Percentiles rank a stretch among this genome's conserved stretches.
Evolutionary conservation across 2,329 filamentous ascomycete species (phyloP).

Genomic region (Pyrenochaeta sp.): DNA sequence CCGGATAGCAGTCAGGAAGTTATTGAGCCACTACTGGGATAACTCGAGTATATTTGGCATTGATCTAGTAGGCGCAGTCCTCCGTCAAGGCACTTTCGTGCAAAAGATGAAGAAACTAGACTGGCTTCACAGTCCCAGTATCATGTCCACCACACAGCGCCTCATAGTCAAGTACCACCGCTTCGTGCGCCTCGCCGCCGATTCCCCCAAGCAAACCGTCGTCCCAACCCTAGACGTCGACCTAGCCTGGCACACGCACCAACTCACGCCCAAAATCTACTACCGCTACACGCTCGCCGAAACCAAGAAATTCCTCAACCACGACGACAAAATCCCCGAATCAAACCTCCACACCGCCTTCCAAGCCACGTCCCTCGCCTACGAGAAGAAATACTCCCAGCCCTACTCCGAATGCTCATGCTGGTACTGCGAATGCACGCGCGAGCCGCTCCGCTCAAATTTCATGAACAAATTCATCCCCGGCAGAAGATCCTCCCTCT

Average conservation of each 20-base stretch:
- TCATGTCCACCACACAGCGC: conserved; percentile 69
- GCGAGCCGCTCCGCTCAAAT: conserved; percentile 60
- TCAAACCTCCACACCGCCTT: conserved; percentile 70
- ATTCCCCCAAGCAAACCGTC: conserved; percentile 56
- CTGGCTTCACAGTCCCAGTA: conserved; percentile 77
- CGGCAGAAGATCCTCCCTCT: conserved; percentile 46
- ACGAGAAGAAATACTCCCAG: conserved; percentile 70
- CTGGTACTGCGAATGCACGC: conserved; percentile 82
- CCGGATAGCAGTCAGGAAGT: conserved; percentile 64
- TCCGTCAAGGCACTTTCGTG: conserved; percentile 69
- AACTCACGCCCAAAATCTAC: conserved; percentile 72
- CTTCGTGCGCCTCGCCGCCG: conserved; percentile 68
- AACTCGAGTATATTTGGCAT: conserved; percentile 71
- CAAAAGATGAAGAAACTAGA: conserved; percentile 80
- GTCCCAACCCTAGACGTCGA: conserved; percentile 81
- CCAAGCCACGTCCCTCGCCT: conserved; percentile 75
- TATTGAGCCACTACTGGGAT: conserved; percentile 76
- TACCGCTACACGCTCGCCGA: conserved; percentile 62
- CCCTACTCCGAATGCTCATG: conserved; percentile 81
- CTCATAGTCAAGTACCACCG: conserved; percentile 71
- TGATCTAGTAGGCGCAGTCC: conserved; percentile 70
- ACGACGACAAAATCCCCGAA: conserved; percentile 85
- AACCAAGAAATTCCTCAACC: conserved; percentile 72
- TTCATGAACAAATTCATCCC: conserved; percentile 52
- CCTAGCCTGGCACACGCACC: conserved; percentile 80